These are phyloP conservation scores for Globisporangium nagaii DNA, from an alignment of 352 stramenopile genomes.

Conservation along the genomic window DNA sequence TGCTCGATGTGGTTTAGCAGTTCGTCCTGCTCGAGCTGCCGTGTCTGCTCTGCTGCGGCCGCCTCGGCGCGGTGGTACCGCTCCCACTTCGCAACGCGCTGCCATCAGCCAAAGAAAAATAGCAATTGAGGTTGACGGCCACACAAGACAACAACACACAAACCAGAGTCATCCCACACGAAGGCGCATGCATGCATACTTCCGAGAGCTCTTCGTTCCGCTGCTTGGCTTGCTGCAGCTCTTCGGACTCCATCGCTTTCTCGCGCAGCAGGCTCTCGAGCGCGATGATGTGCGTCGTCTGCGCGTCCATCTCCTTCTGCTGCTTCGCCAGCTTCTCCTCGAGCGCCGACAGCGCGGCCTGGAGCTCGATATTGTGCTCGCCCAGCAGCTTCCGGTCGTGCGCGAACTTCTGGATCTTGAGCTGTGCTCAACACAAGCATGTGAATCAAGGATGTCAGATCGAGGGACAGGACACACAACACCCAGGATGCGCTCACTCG, in stretches of 20 bases:
- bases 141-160: not conserved
- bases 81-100: constrained; percentile 63
- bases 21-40: constrained; percentile 47
- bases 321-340: constrained; percentile 40
- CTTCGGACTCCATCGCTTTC: constrained; percentile 29
- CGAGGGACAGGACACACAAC: not conserved
- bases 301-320: constrained; percentile 49
- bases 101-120: not conserved
- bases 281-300: constrained; percentile 54
- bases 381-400: constrained; percentile 74
- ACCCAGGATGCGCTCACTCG: not conserved
- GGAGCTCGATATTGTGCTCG: constrained; percentile 78
- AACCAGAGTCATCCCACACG: not conserved
- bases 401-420: constrained; percentile 46
- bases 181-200: constrained; percentile 17
- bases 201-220: constrained; percentile 39
- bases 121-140: no score
- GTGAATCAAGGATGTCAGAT: not conserved
- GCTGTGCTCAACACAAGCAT: not conserved
- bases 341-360: constrained; percentile 42
- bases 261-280: constrained; percentile 53
- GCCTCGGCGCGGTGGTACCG: constrained; percentile 44
- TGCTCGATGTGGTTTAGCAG: constrained; percentile 44
- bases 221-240: constrained; percentile 26
- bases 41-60: constrained; percentile 19